Evolutionary conservation across 148 eudicot genomes (phyloP).

Genomic region (Heliosperma pusillum): DNA sequence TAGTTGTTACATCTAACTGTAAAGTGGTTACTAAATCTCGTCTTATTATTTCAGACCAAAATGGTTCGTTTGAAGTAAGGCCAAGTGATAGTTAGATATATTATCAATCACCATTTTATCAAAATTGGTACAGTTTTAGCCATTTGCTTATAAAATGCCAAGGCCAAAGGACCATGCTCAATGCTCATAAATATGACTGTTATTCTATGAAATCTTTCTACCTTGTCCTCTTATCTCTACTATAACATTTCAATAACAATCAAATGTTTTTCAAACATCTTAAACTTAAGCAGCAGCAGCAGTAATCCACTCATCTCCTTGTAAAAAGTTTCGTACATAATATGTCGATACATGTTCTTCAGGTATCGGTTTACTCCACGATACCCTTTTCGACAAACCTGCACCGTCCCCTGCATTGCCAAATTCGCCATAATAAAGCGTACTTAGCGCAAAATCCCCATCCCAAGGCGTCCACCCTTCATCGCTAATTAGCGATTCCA

Average conservation of each 20-base stretch:
- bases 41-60: too few relatives aligned
- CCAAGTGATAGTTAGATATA: too few relatives aligned
- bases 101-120: too few relatives aligned
- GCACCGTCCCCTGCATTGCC: conserved; percentile 30
- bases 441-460: conserved; percentile 39
- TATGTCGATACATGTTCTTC: conserved; percentile 21
- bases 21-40: too few relatives aligned
- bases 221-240: background rate
- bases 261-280: background rate
- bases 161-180: too few relatives aligned
- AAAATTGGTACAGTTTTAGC: too few relatives aligned
- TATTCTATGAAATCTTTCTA: background rate
- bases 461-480: conserved; percentile 55
- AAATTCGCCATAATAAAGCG: conserved; percentile 50
- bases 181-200: too few relatives aligned
- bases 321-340: conserved; percentile 26
- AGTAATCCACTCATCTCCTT: conserved; percentile 34
- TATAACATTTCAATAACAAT: background rate
- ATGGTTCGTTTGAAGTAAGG: too few relatives aligned
- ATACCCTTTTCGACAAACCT: conserved; percentile 22
- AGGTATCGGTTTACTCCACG: conserved; percentile 33
- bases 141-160: too few relatives aligned
- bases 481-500: conserved; percentile 34
- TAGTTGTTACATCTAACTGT: too few relatives aligned
- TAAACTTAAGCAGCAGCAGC: background rate